Evolutionary conservation across 805 yeast genomes (phyloP).

Genomic region (Blastobotrys peoriensis): DNA sequence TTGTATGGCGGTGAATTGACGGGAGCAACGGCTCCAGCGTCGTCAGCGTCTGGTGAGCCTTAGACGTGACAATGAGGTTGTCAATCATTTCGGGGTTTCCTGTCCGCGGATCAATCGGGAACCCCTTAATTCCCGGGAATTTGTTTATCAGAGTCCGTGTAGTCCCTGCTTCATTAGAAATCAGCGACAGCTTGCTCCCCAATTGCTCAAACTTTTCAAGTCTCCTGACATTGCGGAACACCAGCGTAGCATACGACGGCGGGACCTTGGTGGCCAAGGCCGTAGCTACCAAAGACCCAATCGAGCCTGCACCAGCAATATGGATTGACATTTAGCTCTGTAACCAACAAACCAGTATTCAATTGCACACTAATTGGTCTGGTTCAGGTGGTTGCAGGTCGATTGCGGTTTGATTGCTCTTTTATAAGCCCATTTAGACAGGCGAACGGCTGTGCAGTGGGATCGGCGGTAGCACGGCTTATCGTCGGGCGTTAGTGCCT

Average conservation of each 20-base stretch:
- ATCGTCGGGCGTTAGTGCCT: too few species aligned
- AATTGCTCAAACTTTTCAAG: slow-evolving; percentile 36
- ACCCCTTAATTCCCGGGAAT: slow-evolving; percentile 9
- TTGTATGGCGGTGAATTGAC: slow-evolving; percentile 44
- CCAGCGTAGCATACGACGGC: slow-evolving; percentile 36
- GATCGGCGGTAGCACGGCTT: too few species aligned
- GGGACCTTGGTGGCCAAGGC: slow-evolving; percentile 36
- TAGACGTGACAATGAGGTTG: slow-evolving; percentile 69
- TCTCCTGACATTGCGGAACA: slow-evolving; percentile 39
- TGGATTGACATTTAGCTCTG: slow-evolving; percentile 15
- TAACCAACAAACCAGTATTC: too few species aligned
- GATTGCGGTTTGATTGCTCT: too few species aligned
- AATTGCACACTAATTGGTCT: too few species aligned
- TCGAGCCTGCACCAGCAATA: slow-evolving; percentile 49
- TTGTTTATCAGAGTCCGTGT: slow-evolving; percentile 10
- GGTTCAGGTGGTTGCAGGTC: too few species aligned
- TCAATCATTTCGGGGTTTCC: slow-evolving; percentile 33
- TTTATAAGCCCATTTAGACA: too few species aligned
- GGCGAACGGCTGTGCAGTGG: too few species aligned
- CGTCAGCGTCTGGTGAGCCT: slow-evolving; percentile 62
- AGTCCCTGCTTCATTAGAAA: slow-evolving; percentile 16
- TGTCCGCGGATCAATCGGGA: slow-evolving; percentile 12
- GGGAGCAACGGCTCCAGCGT: slow-evolving; percentile 56
- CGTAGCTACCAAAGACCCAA: slow-evolving; percentile 47
- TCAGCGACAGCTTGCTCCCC: slow-evolving; percentile 35